A percentile compares a stretch with the other conserved stretches of the same genome.
phyloP scores from a whole-genome alignment of 176 grass and related monocot species.

The Panicum miliaceum region DNA sequence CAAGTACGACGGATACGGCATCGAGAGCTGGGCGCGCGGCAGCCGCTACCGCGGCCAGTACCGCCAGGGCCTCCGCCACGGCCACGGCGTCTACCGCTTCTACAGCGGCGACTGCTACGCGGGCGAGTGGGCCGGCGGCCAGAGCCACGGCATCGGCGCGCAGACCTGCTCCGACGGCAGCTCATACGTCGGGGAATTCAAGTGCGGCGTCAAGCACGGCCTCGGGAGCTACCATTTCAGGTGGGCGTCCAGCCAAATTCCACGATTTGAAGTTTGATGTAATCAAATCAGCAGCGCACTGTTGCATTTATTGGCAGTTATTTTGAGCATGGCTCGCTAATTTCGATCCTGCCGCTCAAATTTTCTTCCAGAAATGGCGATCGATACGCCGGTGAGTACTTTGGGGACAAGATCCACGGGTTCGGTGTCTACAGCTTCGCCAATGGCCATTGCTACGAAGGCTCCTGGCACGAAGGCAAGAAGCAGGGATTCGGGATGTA shows the following conservation, averaged over 20 bases:
- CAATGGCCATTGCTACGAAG: slow-evolving; percentile 71
- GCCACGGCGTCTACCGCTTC: slow-evolving; percentile 63
- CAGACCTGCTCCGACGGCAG: slow-evolving; percentile 62
- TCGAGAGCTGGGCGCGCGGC: slow-evolving; percentile 63
- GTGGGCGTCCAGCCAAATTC: slow-evolving; percentile 25
- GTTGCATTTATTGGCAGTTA: slow-evolving; percentile 18
- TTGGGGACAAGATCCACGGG: slow-evolving; percentile 68
- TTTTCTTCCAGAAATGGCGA: slow-evolving; percentile 66
- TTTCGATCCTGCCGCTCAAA: neutral
- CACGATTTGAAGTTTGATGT: neutral
- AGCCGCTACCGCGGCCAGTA: slow-evolving; percentile 74
- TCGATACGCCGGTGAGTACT: slow-evolving; percentile 68
- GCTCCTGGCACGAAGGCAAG: slow-evolving; percentile 79
- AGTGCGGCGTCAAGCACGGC: slow-evolving; percentile 67
- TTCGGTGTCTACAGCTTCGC: slow-evolving; percentile 67
- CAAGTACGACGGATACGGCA: slow-evolving; percentile 68
- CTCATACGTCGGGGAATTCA: slow-evolving; percentile 76
- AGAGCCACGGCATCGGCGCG: slow-evolving; percentile 66
- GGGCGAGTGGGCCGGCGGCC: slow-evolving; percentile 60
- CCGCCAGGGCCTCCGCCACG: slow-evolving; percentile 53
- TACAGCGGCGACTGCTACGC: slow-evolving; percentile 73
- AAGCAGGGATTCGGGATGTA: slow-evolving; percentile 78
- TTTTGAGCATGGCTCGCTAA: slow-evolving; percentile 3
- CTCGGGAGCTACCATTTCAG: slow-evolving; percentile 68
- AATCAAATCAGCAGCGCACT: neutral